A percentile compares a stretch with the other conserved stretches of the same genome.
phyloP scores from a whole-genome alignment of 106 monocot genomes.

The Acorus gramineus region DNA sequence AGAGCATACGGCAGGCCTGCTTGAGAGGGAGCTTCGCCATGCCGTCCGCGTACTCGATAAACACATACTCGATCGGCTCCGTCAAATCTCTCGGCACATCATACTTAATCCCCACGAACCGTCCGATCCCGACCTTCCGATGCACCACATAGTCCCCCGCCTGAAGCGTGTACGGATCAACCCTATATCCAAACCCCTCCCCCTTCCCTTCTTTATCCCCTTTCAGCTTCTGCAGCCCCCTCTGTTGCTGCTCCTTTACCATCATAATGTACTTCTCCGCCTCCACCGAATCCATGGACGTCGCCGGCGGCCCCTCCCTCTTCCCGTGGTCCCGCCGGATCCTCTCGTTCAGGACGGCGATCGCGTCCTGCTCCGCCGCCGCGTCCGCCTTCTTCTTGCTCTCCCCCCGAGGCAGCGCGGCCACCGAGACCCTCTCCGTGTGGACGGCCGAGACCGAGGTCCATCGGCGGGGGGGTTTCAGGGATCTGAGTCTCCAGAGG shows the following conservation, averaged over 20 bases:
- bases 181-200: constrained; percentile 65
- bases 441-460: constrained; percentile 7
- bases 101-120: constrained; percentile 79
- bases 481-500: too few species aligned
- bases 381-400: constrained; percentile 2
- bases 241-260: constrained; percentile 79
- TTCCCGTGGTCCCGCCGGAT: constrained; percentile 48
- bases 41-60: constrained; percentile 83
- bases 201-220: constrained; percentile 17
- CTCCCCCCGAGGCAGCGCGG: not conserved
- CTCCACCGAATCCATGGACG: constrained; percentile 31
- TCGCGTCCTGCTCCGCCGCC: constrained; percentile 36
- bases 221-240: constrained; percentile 66
- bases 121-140: constrained; percentile 88
- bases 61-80: constrained; percentile 64
- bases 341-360: constrained; percentile 51
- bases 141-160: constrained; percentile 88
- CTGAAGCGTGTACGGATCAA: constrained; percentile 59
- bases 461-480: too few species aligned
- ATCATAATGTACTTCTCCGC: constrained; percentile 68
- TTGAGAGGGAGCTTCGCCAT: constrained; percentile 91
- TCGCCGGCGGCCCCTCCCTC: constrained; percentile 2
- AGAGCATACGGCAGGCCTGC: constrained; percentile 73
- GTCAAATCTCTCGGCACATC: constrained; percentile 30
- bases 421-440: constrained; percentile 15